phyloP scores from a whole-genome alignment of 2,329 filamentous ascomycete species.

The Sporothrix globosa region DNA sequence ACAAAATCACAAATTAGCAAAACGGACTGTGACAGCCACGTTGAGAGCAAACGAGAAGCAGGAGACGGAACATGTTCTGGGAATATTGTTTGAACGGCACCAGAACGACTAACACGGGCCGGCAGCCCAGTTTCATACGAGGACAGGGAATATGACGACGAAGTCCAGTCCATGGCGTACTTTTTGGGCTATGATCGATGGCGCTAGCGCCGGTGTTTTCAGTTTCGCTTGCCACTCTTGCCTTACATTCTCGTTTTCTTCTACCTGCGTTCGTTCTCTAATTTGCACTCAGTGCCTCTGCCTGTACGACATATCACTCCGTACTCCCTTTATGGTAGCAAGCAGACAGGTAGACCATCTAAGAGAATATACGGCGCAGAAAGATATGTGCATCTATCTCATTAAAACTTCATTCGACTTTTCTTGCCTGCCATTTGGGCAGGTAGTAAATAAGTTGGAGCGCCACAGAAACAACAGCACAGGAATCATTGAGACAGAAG shows the following conservation, averaged over 20 bases:
- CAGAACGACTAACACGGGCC: slow-evolving; percentile 18
- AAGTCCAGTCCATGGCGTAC: slow-evolving; percentile 10
- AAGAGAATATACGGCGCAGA: background rate
- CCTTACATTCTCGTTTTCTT: slow-evolving; percentile 9
- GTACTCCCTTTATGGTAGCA: background rate
- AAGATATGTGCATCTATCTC: no score
- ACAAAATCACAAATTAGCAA: background rate
- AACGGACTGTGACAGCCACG: slow-evolving; percentile 17
- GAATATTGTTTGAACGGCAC: background rate
- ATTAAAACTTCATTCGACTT: background rate
- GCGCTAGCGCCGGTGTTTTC: slow-evolving; percentile 27
- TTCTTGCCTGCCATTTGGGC: background rate
- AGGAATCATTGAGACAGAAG: slow-evolving; percentile 2
- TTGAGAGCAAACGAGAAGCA: background rate
- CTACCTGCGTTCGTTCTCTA: background rate
- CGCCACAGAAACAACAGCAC: background rate
- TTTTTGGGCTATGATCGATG: slow-evolving; percentile 14
- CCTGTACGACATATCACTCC: no score
- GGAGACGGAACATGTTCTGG: background rate
- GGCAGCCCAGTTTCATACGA: slow-evolving; percentile 1
- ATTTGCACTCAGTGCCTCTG: background rate
- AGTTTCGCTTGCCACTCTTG: background rate
- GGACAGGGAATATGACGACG: slow-evolving; percentile 13
- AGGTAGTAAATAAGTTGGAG: slow-evolving; percentile 10
- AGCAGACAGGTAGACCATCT: background rate